Conservation (phyloP, 495 filamentous ascomycete species). For the Clavariopsis aquatica region DNA sequence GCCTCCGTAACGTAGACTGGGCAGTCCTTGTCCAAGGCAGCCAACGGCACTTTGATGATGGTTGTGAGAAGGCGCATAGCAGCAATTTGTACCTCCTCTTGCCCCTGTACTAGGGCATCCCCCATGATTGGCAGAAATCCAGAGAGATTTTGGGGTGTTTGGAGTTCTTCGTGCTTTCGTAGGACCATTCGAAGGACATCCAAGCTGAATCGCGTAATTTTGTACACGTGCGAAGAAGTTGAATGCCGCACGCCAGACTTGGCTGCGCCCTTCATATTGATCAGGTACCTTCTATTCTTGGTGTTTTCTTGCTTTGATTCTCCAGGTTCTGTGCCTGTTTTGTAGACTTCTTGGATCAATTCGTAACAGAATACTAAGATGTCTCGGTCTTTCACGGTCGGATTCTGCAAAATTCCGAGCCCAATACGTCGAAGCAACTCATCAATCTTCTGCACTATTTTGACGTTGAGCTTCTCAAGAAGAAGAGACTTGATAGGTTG, state of each 20-base stretch:
- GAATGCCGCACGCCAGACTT: slow-evolving; percentile 65
- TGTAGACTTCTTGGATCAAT: slow-evolving; percentile 82
- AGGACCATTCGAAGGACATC: slow-evolving; percentile 80
- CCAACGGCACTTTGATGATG: slow-evolving; percentile 79
- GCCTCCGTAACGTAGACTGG: slow-evolving; percentile 80
- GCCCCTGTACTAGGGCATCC: slow-evolving; percentile 74
- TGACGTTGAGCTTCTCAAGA: slow-evolving; percentile 75
- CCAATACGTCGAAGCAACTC: slow-evolving; percentile 82
- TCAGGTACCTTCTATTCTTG: slow-evolving; percentile 68
- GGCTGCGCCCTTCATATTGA: slow-evolving; percentile 70
- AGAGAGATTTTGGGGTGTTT: slow-evolving; percentile 72
- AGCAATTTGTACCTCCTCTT: slow-evolving; percentile 88
- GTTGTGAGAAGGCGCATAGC: slow-evolving; percentile 79
- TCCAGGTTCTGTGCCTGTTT: slow-evolving; percentile 47
- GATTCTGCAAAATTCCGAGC: slow-evolving; percentile 77
- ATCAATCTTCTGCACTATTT: slow-evolving; percentile 82
- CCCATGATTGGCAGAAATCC: slow-evolving; percentile 88
- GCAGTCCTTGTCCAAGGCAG: slow-evolving; percentile 65
- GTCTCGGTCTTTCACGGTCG: slow-evolving; percentile 70
- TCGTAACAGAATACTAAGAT: slow-evolving; percentile 92
- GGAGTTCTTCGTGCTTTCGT: slow-evolving; percentile 75
- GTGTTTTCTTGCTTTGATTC: slow-evolving; percentile 51
- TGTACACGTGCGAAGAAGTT: slow-evolving; percentile 76
- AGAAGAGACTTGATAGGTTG: slow-evolving; percentile 74
- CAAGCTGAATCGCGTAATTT: slow-evolving; percentile 80